Conservation (phyloP, 495 filamentous ascomycete species). For the Neurospora tetraspora region DNA sequence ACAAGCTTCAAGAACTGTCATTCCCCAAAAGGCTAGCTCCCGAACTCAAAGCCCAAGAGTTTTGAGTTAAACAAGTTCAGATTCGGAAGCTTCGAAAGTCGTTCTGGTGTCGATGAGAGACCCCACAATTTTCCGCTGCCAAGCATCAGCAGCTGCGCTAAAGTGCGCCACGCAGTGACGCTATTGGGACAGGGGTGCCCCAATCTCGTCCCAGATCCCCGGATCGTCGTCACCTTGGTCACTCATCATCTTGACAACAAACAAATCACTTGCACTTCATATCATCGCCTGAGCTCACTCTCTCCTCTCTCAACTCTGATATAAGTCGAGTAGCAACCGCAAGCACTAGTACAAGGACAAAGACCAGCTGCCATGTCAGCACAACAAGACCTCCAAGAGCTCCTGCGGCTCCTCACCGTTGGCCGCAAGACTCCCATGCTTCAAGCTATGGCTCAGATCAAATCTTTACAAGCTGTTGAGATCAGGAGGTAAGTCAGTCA, state of each 20-base stretch:
- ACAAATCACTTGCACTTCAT: not conserved
- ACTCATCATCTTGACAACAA: not conserved
- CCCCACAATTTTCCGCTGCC: not conserved
- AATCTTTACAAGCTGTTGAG: constrained; percentile 52
- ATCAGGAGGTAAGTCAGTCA: constrained; percentile 45
- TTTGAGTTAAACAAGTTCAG: not conserved
- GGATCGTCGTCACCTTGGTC: not conserved
- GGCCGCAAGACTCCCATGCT: constrained; percentile 62
- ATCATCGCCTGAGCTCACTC: not conserved
- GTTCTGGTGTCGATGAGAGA: not conserved
- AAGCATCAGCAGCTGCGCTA: not conserved
- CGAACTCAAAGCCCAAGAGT: not conserved
- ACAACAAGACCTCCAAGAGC: constrained; percentile 52
- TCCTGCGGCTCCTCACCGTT: constrained; percentile 70
- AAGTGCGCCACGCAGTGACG: not conserved
- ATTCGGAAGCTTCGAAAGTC: not conserved
- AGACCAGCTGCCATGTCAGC: constrained; percentile 30
- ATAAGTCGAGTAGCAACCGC: no score
- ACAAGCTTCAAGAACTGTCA: not conserved
- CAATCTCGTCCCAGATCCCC: constrained; percentile 1
- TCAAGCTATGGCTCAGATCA: constrained; percentile 57
- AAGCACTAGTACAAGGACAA: not conserved
- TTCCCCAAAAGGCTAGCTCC: not conserved
- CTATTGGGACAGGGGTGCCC: constrained; percentile 1
- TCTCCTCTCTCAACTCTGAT: not conserved